Evolutionary conservation across 495 filamentous ascomycete species (phyloP).

Genomic region (Aspergillus biplanus): DNA sequence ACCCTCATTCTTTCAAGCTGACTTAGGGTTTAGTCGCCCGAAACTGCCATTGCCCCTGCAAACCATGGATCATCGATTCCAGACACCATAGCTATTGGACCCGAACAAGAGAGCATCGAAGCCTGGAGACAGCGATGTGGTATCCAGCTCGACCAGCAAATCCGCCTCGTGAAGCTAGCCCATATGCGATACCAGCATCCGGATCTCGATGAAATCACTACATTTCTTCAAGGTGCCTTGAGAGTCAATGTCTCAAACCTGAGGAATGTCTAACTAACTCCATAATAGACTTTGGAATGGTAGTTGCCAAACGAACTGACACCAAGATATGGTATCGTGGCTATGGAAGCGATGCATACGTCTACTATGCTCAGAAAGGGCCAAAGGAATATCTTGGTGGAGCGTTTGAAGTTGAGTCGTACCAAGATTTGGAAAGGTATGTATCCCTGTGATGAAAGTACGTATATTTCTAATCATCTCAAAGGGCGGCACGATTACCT

Average conservation of each 20-base stretch:
- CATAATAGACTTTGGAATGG: conserved; percentile 57
- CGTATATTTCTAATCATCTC: not conserved
- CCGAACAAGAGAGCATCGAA: conserved; percentile 23
- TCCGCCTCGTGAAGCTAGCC: conserved; percentile 39
- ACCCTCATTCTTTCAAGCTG: not conserved
- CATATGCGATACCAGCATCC: conserved; percentile 53
- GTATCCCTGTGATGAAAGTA: too few species aligned
- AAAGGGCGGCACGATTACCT: conserved; percentile 5
- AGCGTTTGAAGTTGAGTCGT: conserved; percentile 21
- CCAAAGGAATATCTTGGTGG: conserved; percentile 57
- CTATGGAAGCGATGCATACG: conserved; percentile 61
- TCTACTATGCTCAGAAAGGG: conserved; percentile 51
- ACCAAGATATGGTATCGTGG: conserved; percentile 60
- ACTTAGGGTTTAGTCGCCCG: not conserved
- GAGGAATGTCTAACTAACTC: not conserved
- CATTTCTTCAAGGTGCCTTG: conserved; percentile 35
- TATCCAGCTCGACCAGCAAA: conserved; percentile 37
- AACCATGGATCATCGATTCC: conserved; percentile 4
- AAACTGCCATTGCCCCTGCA: not conserved
- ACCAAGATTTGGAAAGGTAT: not conserved
- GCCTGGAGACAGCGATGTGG: conserved; percentile 36
- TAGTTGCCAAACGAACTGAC: conserved; percentile 42
- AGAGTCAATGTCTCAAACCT: not conserved
- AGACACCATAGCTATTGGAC: conserved; percentile 36
- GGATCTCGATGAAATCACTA: conserved; percentile 40